These are phyloP conservation scores for Echeveria elegans DNA, from an alignment of 164 flowering plant genomes.

Conservation along the genomic window DNA sequence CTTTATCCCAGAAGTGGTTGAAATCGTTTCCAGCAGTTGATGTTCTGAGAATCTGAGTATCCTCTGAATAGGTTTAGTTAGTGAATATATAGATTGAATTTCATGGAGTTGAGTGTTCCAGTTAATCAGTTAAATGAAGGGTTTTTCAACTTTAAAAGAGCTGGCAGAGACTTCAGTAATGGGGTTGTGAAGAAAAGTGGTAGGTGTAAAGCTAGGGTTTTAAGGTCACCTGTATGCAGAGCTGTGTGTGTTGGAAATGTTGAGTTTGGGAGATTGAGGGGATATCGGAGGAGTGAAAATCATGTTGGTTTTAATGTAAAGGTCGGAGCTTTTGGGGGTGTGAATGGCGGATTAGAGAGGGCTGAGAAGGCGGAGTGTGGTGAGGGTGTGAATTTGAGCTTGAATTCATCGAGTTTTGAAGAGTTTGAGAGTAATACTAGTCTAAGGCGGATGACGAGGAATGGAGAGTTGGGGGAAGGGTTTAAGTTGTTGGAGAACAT, in stretches of 20 bases:
- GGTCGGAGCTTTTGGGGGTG: background rate
- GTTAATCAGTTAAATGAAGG: slow-evolving; percentile 36
- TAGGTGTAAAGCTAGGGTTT: slow-evolving; percentile 16
- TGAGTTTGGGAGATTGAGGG: background rate
- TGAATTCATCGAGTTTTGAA: background rate
- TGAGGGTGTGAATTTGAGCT: background rate
- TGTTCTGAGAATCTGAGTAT: background rate
- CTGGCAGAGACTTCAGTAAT: slow-evolving; percentile 10
- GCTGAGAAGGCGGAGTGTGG: background rate
- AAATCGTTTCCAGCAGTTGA: background rate
- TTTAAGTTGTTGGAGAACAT: slow-evolving; percentile 8
- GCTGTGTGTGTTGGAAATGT: background rate
- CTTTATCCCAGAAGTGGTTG: too few relatives aligned
- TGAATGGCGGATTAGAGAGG: background rate
- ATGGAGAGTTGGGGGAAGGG: slow-evolving; percentile 7
- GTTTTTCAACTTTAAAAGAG: slow-evolving; percentile 32
- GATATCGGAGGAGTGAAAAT: background rate
- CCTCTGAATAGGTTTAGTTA: background rate
- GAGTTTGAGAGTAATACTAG: slow-evolving; percentile 7
- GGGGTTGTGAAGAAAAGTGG: slow-evolving; percentile 6
- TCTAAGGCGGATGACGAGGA: slow-evolving; percentile 1
- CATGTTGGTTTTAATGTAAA: background rate
- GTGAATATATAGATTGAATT: background rate
- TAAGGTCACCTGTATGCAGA: slow-evolving; percentile 6
- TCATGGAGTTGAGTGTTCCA: slow-evolving; percentile 43